phyloP scores from a whole-genome alignment of 805 yeast species.

The Schwanniomyces occidentalis region DNA sequence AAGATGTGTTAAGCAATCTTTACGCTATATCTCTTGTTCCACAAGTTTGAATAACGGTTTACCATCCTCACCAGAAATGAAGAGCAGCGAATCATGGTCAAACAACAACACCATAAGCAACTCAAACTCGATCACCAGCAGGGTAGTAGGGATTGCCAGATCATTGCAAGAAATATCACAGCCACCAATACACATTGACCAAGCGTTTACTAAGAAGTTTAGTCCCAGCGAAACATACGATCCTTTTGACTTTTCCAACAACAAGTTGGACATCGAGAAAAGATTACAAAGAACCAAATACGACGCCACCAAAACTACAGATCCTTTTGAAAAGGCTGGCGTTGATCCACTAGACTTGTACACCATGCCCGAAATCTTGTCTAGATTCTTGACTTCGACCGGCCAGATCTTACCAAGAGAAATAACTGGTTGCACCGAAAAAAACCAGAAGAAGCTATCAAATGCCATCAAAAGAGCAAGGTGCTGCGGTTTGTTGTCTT shows the following conservation, averaged over 20 bases:
- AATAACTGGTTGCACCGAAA: conserved; percentile 63
- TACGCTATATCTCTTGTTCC: not conserved
- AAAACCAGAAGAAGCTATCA: conserved; percentile 68
- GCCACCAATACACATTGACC: conserved; percentile 36
- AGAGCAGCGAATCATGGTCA: conserved; percentile 28
- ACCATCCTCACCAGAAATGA: conserved; percentile 36
- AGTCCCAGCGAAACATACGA: conserved; percentile 61
- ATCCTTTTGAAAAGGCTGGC: conserved; percentile 49
- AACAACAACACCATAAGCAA: conserved; percentile 11
- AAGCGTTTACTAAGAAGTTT: conserved; percentile 46
- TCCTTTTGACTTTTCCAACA: conserved; percentile 76
- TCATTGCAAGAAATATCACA: conserved; percentile 26
- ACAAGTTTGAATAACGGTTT: conserved; percentile 5
- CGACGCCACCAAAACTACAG: conserved; percentile 17
- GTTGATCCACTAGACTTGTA: conserved; percentile 71
- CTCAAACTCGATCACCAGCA: conserved; percentile 23
- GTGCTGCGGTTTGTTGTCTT: conserved; percentile 74
- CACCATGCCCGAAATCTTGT: conserved; percentile 67
- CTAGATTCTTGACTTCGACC: conserved; percentile 62
- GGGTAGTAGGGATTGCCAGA: conserved; percentile 37
- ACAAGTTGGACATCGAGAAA: conserved; percentile 53
- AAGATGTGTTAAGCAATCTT: not conserved
- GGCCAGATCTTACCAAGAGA: conserved; percentile 79
- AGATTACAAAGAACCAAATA: conserved; percentile 25
- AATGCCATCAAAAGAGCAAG: conserved; percentile 81